Percentiles rank a stretch among this genome's conserved stretches.
Conservation (phyloP, 371 early-diverging fungal species). For the Syncephalastrum monosporum region DNA sequence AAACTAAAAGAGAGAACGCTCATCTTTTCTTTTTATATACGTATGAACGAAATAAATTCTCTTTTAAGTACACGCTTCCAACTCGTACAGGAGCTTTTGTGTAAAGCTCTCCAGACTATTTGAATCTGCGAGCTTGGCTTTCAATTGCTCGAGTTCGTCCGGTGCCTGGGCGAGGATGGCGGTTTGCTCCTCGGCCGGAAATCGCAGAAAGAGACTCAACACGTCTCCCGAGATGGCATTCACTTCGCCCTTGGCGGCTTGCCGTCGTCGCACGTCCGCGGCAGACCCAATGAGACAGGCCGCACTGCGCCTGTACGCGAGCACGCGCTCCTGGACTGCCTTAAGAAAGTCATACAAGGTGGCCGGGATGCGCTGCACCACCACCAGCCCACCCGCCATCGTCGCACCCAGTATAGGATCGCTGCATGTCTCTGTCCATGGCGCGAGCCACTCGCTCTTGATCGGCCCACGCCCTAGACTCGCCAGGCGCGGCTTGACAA, state of each 20-base stretch:
- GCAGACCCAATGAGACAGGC: slow-evolving; percentile 25
- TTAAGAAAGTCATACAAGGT: slow-evolving; percentile 14
- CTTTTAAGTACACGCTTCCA: slow-evolving; percentile 9
- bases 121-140: too few species aligned
- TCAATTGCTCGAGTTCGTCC: too few species aligned
- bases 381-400: slow-evolving; percentile 31
- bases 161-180: neutral
- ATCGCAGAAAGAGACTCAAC: slow-evolving; percentile 11
- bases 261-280: slow-evolving; percentile 27
- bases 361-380: slow-evolving; percentile 22
- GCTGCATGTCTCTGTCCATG: neutral
- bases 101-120: too few species aligned
- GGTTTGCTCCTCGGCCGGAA: slow-evolving; percentile 5
- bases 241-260: slow-evolving; percentile 18
- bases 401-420: slow-evolving; percentile 30
- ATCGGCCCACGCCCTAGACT: too few species aligned
- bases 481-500: slow-evolving; percentile 22
- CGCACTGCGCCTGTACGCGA: slow-evolving; percentile 18
- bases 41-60: neutral
- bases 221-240: slow-evolving; percentile 32
- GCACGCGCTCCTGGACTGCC: slow-evolving; percentile 20
- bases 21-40: slow-evolving; percentile 5
- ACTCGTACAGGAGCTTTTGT: too few species aligned
- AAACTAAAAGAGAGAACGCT: slow-evolving; percentile 1
- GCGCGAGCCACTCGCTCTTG: neutral